These are phyloP conservation scores for Pyropia yezoensis DNA, from an alignment of 23 red algal species.

Conservation along the genomic window DNA sequence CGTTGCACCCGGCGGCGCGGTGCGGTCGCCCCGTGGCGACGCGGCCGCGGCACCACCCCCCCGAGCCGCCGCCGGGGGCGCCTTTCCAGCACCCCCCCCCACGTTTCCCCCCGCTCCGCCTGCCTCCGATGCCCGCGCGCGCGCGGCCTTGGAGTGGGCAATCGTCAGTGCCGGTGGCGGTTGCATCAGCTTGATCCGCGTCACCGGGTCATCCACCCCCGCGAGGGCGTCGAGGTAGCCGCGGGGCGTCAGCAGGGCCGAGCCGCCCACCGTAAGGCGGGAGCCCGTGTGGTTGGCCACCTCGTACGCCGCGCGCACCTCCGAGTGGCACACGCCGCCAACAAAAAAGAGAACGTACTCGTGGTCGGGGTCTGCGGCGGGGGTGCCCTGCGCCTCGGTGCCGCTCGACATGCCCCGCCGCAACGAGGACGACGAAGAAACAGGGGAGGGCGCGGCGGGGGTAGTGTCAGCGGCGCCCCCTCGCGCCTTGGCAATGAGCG, in stretches of 20 bases:
- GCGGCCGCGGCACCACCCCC: too few species aligned
- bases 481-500: too few species aligned
- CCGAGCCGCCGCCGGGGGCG: too few species aligned
- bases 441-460: too few species aligned
- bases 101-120: background rate
- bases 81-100: too few species aligned
- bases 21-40: too few species aligned
- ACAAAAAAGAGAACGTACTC: conserved; percentile 61
- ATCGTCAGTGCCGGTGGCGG: conserved; percentile 45
- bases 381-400: too few species aligned
- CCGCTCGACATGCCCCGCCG: too few species aligned
- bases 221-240: conserved; percentile 24
- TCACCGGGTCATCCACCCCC: conserved; percentile 38
- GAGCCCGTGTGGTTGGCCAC: conserved; percentile 37
- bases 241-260: conserved; percentile 37
- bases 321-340: conserved; percentile 55
- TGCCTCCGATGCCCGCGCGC: conserved; percentile 20
- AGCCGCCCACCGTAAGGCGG: conserved; percentile 55
- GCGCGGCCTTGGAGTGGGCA: conserved; percentile 31
- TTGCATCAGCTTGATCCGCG: conserved; percentile 55
- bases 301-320: conserved; percentile 58
- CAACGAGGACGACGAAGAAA: too few species aligned
- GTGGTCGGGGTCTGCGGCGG: conserved; percentile 23
- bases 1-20: too few species aligned
- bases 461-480: too few species aligned